Evolutionary conservation across 768 basidiomycete genomes (phyloP), one percentile per base, ranked within the genome.

Genomic region (Leccinum arenicola): DNA sequence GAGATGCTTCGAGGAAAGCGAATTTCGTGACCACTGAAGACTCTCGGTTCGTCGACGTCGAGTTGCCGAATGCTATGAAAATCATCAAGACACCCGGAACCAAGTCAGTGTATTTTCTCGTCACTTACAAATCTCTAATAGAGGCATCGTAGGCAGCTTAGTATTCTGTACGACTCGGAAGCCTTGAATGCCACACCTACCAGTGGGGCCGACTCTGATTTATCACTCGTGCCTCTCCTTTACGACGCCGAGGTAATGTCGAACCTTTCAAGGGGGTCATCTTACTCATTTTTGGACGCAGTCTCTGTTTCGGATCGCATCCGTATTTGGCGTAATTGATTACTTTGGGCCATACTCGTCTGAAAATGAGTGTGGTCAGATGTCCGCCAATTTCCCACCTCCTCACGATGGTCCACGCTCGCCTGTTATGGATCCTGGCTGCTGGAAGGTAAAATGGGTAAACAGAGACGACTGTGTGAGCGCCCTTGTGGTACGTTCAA

Each of bases 401-500:
- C 85, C 86, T 4, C 90, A 92, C 64, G 73, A 85, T 64, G 78
- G 75, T 3, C 79, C 80, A 27, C 84, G 86, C 45, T 78, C 78
- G 35, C 47, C 78, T 6, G 65, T 66, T 11, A 91, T 90, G 89
- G 82, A 85, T 54, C 61, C 65, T 1, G 72, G 78, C 5, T 85
- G 86, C 59, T 92, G 88, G 84, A 88, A 88, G 66, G 78, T 91
- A 43, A 93, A 92, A 68, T 93, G 88, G 88, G 77, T 80, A 27
- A 83, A 89, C 69, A 80, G 91, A 47, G 86, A 90, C 60, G 86
- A 93, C 63, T 88, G 86, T 59, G 80, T 91, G 45, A 82, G 76
- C 60, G 91, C 91, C 23, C 76, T 89, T 50, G 82, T 84, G 81
- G 91, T 89, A 69, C 56, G 76, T 70, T 29, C 49, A 50, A 25